Base-by-base conservation (phyloP, 2,329 filamentous ascomycete species). In the Fonsecaea multimorphosa region DNA sequence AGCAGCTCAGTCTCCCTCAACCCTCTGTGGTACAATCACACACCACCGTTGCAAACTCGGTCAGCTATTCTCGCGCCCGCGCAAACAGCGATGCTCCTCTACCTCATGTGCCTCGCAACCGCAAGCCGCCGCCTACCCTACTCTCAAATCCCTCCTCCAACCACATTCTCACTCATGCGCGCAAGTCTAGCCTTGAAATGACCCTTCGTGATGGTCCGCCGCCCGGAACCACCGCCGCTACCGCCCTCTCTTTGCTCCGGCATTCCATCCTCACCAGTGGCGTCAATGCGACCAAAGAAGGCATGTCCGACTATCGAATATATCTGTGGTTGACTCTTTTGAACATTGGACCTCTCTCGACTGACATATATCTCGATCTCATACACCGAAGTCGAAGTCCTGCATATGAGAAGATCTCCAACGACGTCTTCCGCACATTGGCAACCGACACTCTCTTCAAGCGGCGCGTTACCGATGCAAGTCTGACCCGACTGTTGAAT, bases 391-490 rank as follows among this genome's bases (percentile, higher is more conserved):
- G 95, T 68, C 91, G 94, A 27, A 98, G 94, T 2, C 93, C 94
- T 0, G 93, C 93, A 53, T 97, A 99, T 80, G 88, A 92, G 74
- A 99, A 99, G 81, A 99, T 99, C 76, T 91, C 93, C 76, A 97
- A 99, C 79, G 95, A 99, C 78, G 97, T 95, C 46, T 98, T 98
- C 78, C 92, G 95, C 73, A 99, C 95, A 0, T 84, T 99, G 61
- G 95, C 95, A 34, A 97, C 94, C 58, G 95, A 99, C 74, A 93
- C 94, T n/a, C 87, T 99, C 38, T 99, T 98, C 83, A 91, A 95
- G 68, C 89, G 95, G 34, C 90, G 94, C 64, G 95, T 99, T 66
- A 97, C 92, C 64, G 95, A 99, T 78, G 96, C 96, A 67, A 96
- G 91, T 77, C 82, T 99, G 49, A 98, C 97, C 67, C 91, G 95